Conservation (phyloP, 108 stramenopile species). For the Pseudonitzschia delicatissima region DNA sequence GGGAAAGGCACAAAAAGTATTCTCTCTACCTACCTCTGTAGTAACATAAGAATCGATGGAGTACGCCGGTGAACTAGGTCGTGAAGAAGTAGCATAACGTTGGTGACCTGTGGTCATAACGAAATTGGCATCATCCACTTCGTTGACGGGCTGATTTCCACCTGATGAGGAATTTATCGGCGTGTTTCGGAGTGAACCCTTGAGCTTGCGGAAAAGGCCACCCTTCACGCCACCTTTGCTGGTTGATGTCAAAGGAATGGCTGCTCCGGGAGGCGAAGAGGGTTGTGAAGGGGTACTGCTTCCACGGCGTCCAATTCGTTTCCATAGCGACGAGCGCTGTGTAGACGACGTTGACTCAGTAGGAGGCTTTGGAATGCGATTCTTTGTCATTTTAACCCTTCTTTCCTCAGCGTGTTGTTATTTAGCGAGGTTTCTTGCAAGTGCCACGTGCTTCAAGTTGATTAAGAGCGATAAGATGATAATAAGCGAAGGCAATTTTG, state of each 20-base stretch:
- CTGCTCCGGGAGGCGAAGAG: background rate
- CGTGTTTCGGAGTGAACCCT: constrained; percentile 1
- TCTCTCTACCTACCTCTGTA: constrained; percentile 21
- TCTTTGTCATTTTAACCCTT: background rate
- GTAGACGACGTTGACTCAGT: background rate
- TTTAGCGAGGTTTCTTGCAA: no score
- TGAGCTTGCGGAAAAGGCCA: constrained; percentile 3
- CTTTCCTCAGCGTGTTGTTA: no score
- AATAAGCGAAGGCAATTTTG: no score
- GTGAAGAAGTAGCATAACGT: background rate
- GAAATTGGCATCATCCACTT: background rate
- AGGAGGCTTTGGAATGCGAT: background rate
- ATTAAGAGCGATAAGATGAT: no score
- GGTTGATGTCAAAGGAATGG: background rate
- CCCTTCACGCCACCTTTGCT: background rate
- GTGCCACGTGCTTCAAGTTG: no score
- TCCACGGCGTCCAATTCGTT: constrained; percentile 6
- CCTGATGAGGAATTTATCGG: background rate
- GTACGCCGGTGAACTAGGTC: constrained; percentile 17
- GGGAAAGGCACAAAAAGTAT: background rate
- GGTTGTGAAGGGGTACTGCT: background rate
- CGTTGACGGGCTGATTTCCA: background rate
- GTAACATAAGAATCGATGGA: constrained; percentile 17
- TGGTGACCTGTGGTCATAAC: background rate
- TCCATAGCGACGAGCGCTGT: constrained; percentile 6